These are phyloP conservation scores for Dipteronia sinensis DNA, from an alignment of 345 rosid genomes.

Conservation along the genomic window DNA sequence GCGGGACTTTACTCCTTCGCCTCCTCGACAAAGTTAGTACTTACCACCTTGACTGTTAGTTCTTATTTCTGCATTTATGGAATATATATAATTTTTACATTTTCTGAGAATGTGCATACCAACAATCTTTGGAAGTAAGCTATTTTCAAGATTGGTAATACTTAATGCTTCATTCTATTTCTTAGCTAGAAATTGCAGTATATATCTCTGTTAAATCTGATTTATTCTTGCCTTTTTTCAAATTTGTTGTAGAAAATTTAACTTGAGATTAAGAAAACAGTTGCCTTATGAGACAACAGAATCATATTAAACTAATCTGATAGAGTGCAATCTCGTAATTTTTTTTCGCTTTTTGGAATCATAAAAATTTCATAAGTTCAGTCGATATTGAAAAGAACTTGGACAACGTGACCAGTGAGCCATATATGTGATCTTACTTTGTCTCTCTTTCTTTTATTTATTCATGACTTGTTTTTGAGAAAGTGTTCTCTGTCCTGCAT, in stretches of 20 bases:
- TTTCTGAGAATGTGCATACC: neutral
- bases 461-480: neutral
- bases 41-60: neutral
- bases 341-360: neutral
- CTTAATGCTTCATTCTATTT: neutral
- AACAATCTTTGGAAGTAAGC: neutral
- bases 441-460: neutral
- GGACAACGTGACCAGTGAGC: neutral
- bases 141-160: neutral
- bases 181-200: neutral
- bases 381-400: neutral
- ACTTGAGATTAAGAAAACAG: neutral
- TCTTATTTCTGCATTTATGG: conserved; percentile 1
- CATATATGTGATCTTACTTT: neutral
- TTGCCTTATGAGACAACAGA: neutral
- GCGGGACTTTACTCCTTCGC: conserved; percentile 24
- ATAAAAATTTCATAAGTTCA: neutral
- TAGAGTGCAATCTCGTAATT: neutral
- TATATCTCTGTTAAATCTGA: neutral
- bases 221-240: neutral
- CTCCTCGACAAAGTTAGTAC: conserved; percentile 49
- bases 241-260: neutral
- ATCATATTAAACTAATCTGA: neutral
- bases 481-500: neutral
- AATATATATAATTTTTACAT: neutral